These are phyloP conservation scores for Annulohypoxylon nitens DNA, from an alignment of 495 filamentous ascomycete species.

Conservation along the genomic window DNA sequence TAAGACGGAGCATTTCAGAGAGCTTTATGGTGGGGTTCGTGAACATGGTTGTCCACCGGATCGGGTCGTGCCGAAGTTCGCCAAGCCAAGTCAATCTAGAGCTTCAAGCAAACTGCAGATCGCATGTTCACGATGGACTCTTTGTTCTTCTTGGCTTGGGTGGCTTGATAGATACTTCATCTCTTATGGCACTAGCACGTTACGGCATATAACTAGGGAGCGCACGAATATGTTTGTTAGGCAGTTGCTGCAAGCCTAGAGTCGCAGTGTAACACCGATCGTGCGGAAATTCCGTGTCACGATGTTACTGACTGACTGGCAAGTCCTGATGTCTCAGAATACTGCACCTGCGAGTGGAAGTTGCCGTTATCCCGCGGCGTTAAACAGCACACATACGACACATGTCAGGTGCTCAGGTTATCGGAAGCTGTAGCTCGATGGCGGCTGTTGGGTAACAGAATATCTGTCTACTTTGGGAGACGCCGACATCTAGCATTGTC, in stretches of 20 bases:
- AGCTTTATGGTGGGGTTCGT: background rate
- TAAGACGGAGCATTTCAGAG: background rate
- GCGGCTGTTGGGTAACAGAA: conserved; percentile 26
- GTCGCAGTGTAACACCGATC: conserved; percentile 34
- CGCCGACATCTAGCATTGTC: conserved; percentile 17
- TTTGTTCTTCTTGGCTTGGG: background rate
- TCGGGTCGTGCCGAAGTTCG: conserved; percentile 1
- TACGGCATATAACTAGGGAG: background rate
- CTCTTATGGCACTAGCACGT: conserved; percentile 4
- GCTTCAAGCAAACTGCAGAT: background rate
- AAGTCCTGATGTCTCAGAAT: background rate
- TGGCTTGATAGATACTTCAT: background rate
- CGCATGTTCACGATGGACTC: background rate
- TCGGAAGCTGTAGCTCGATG: conserved; percentile 21
- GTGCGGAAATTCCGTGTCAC: conserved; percentile 14
- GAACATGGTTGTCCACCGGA: background rate
- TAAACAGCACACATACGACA: background rate
- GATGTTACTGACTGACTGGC: conserved; percentile 38
- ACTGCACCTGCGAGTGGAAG: background rate
- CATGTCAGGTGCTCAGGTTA: background rate
- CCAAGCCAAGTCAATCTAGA: background rate
- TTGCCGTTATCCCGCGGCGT: conserved; percentile 7
- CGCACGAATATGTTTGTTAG: background rate
- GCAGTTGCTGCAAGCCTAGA: conserved; percentile 22
- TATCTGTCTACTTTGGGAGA: background rate